These are phyloP conservation scores for Neocallimastix lanati DNA, from an alignment of 192 early-diverging fungal species.

Conservation along the genomic window DNA sequence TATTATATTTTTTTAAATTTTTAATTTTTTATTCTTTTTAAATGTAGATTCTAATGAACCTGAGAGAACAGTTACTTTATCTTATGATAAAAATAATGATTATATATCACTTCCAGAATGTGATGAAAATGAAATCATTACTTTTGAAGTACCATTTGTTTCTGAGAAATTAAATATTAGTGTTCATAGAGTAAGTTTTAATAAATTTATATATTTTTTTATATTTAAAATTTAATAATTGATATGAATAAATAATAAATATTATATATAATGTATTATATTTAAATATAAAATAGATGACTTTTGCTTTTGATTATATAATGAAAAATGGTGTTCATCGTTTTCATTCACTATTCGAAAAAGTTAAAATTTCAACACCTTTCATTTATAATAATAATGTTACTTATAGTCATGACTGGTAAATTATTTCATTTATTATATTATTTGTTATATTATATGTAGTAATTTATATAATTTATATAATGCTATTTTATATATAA, in stretches of 20 bases:
- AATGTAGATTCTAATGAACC: constrained; percentile 9
- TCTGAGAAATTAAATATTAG: constrained; percentile 2
- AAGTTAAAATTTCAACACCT: constrained; percentile 24
- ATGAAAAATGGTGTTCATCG: constrained; percentile 11
- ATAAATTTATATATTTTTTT: no score
- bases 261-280: not conserved
- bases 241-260: no score
- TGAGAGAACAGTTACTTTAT: not conserved
- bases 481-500: no score
- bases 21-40: no score
- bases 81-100: constrained; percentile 10
- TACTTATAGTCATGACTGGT: constrained; percentile 11
- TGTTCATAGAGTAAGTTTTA: not conserved
- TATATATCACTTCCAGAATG: constrained; percentile 15
- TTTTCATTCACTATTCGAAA: constrained; percentile 21
- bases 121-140: constrained; percentile 12
- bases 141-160: constrained; percentile 22
- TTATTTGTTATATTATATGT: no score
- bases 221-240: no score
- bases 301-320: constrained; percentile 18
- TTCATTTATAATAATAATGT: constrained; percentile 24
- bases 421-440: not conserved
- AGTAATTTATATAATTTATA: no score
- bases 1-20: no score
- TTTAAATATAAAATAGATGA: constrained; percentile 13